Evolutionary conservation across 78 protist genomes (phyloP).

Genomic region (Pigoraptor vietnamica): DNA sequence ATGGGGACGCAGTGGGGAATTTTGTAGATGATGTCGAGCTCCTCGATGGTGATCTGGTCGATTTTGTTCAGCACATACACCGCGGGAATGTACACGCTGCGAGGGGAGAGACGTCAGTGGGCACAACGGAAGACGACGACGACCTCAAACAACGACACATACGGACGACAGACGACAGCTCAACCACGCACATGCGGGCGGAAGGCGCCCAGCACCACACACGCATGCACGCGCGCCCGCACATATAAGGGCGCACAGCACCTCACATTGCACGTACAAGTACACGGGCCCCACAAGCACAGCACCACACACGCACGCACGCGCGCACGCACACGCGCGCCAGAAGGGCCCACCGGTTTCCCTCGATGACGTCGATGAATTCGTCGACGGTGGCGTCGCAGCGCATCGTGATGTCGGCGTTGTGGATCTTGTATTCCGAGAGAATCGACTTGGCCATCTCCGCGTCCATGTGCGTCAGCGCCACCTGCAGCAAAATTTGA

Average conservation of each 20-base stretch:
- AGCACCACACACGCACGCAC: not conserved
- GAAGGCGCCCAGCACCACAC: too few relatives aligned
- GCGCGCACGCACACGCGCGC: too few relatives aligned
- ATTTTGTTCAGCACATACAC: constrained; percentile 96
- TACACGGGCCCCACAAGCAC: not conserved
- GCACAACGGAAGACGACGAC: not conserved
- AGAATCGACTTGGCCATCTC: constrained; percentile 70
- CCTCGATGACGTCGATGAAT: constrained; percentile 96
- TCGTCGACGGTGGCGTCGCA: constrained; percentile 91
- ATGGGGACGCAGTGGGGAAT: constrained; percentile 48
- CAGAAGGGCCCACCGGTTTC: constrained; percentile 59
- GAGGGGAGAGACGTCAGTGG: not conserved
- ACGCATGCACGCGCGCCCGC: not conserved
- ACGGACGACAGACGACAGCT: too few relatives aligned
- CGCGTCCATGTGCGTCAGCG: constrained; percentile 59
- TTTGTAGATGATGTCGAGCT: constrained; percentile 31
- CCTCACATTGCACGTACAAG: not conserved
- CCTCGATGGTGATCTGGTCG: constrained; percentile 91
- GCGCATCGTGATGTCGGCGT: constrained; percentile 82
- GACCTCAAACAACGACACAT: too few relatives aligned
- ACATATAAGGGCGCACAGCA: not conserved
- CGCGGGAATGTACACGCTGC: constrained; percentile 82
- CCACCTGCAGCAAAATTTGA: not conserved
- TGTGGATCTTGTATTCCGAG: constrained; percentile 82
- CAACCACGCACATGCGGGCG: too few relatives aligned